Evolutionary conservation across 345 rosid genomes (phyloP), one percentile per base, ranked within the genome.

Genomic region (Eucalyptus microcorys): DNA sequence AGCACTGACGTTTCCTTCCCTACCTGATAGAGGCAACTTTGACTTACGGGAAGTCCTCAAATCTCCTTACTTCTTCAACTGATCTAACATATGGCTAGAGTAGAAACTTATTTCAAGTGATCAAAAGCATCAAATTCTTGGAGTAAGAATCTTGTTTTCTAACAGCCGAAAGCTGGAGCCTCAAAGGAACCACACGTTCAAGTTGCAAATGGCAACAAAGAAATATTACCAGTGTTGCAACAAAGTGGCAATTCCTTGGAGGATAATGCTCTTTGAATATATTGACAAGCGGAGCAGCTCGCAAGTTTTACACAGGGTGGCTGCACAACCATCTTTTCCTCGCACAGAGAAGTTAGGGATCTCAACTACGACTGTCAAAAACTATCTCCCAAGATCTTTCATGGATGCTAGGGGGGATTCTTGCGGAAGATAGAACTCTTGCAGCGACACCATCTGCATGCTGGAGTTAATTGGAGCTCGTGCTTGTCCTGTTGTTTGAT

Each of bases 1-100:
- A 68, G 83, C 88, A 49, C 93, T 95, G 91, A 90, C 88, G 76
- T 98, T 98, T 92, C 99, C 99, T 66, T 90, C 97, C 37, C 93
- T 98, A 47, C 99, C 99, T 14, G 91, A 95, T 89, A 95, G 98
- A 93, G 99, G 98, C 88, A 85, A 93, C 91, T 97, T 98, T 66
- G 97, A 97, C 92, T 91, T 98, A 90, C 91, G 86, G 71, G 95
- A 96, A 90, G 98, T 98, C 86, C 94, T 97, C 50, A 87, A 92
- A 84, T 98, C 99, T 87, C 97, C 94, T 6, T 98, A 98, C 91
- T 98, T 98, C 87, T 98, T 98, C 94, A 97, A 98, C 94, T 98
- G 94, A 96, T 90, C 87, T 91, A 50, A 50, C 57, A 5, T 76
- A 52, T 43, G 47, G 84, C 84, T 40, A 76, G 84, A 40, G 84